A percentile compares a stretch with the other conserved stretches of the same genome.
phyloP scores from a whole-genome alignment of 257 asterid species.

The Rubia yunnanensis region DNA sequence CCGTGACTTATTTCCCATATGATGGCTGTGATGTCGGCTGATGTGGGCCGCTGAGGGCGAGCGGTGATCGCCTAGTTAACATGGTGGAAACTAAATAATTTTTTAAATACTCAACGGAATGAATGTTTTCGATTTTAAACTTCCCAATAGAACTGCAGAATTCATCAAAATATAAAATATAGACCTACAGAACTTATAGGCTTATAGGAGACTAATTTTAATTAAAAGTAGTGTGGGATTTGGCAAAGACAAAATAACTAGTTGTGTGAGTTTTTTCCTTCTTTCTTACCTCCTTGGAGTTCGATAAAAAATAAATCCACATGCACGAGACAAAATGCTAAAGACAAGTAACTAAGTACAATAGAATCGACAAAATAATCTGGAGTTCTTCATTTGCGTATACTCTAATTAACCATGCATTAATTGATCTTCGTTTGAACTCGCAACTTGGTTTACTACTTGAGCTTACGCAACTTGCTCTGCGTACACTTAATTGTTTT shows the following conservation, averaged over 20 bases:
- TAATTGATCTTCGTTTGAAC: conserved; percentile 1
- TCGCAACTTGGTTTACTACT: not conserved
- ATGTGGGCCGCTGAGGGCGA: too few species aligned
- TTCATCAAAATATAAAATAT: too few species aligned
- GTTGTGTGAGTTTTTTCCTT: conserved; percentile 11
- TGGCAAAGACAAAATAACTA: conserved; percentile 33
- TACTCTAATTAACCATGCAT: not conserved
- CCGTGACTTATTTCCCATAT: too few species aligned
- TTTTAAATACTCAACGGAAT: not conserved
- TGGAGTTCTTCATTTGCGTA: conserved; percentile 3
- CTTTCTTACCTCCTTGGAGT: conserved; percentile 21
- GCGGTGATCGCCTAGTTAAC: too few species aligned
- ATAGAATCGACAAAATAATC: conserved; percentile 40
- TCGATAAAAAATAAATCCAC: conserved; percentile 20
- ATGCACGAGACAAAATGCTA: conserved; percentile 33
- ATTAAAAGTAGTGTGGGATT: conserved; percentile 17
- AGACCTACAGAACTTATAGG: not conserved
- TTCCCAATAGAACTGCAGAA: not conserved
- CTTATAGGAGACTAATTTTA: not conserved
- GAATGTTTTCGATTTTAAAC: not conserved
- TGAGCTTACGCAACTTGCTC: not conserved
- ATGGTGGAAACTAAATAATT: not conserved
- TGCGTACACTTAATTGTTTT: too few species aligned
- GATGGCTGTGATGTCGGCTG: too few species aligned
- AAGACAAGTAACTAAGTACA: conserved; percentile 52